Percentiles rank a stretch among this genome's conserved stretches.
phyloP scores from a whole-genome alignment of 371 early-diverging fungal species.

The Mortierella sp. region DNA sequence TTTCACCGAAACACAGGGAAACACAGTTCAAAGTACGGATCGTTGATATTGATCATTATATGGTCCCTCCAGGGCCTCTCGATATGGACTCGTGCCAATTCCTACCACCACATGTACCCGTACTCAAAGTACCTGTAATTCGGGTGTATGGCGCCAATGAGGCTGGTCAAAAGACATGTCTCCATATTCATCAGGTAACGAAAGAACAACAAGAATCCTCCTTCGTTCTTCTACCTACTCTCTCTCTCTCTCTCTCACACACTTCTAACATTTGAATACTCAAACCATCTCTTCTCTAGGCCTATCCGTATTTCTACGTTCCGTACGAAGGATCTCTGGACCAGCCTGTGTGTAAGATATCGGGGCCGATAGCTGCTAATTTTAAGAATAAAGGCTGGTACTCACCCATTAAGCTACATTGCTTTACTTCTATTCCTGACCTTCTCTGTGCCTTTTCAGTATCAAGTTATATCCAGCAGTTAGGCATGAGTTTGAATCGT shows the following conservation, averaged over 20 bases:
- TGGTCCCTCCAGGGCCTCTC: slow-evolving; percentile 65
- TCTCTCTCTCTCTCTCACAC: neutral
- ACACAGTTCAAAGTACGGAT: slow-evolving; percentile 62
- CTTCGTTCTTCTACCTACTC: slow-evolving; percentile 17
- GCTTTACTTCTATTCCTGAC: too few relatives aligned
- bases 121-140: slow-evolving; percentile 77
- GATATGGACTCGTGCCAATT: slow-evolving; percentile 59
- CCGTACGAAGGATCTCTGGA: slow-evolving; percentile 59
- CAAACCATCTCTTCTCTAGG: slow-evolving; percentile 48
- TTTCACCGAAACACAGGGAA: too few relatives aligned
- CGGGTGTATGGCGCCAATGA: slow-evolving; percentile 84
- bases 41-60: slow-evolving; percentile 71
- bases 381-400: slow-evolving; percentile 13
- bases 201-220: too few relatives aligned
- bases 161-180: slow-evolving; percentile 77
- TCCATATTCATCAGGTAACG: slow-evolving; percentile 81
- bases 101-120: slow-evolving; percentile 28
- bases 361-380: slow-evolving; percentile 22
- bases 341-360: slow-evolving; percentile 42
- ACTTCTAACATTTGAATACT: neutral
- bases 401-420: neutral
- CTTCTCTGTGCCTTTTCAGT: slow-evolving; percentile 10
- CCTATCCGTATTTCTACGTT: slow-evolving; percentile 84
- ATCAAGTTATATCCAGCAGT: slow-evolving; percentile 59
- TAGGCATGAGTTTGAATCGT: slow-evolving; percentile 78